A percentile compares a stretch with the other conserved stretches of the same genome.
These are phyloP conservation scores for Lentinus tigrinus DNA, from an alignment of 768 basidiomycete genomes.

Conservation along the genomic window DNA sequence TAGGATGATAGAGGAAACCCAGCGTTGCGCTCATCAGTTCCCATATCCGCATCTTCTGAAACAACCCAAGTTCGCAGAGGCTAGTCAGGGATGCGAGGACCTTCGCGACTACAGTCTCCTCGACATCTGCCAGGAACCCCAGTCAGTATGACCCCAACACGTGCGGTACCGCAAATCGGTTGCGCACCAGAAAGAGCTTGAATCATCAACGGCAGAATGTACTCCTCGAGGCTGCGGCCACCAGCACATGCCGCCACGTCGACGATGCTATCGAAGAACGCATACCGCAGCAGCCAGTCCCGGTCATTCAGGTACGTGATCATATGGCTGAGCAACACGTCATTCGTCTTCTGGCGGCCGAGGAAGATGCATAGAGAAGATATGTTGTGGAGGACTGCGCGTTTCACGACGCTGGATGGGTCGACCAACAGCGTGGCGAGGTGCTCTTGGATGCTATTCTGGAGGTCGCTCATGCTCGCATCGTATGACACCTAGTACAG, in stretches of 20 bases:
- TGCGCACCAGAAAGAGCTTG: conserved; percentile 84
- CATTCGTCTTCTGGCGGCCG: conserved; percentile 90
- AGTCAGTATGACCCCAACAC: conserved; percentile 2
- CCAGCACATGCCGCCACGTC: conserved; percentile 95
- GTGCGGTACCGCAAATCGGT: not conserved
- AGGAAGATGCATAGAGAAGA: conserved; percentile 91
- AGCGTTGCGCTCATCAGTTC: conserved; percentile 87
- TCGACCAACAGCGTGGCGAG: conserved; percentile 86
- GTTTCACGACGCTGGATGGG: conserved; percentile 84
- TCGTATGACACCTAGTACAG: conserved; percentile 82
- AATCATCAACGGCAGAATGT: conserved; percentile 94
- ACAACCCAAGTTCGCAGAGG: conserved; percentile 84
- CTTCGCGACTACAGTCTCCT: conserved; percentile 90
- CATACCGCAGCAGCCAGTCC: conserved; percentile 88
- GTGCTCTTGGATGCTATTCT: conserved; percentile 82
- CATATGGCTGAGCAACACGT: conserved; percentile 88
- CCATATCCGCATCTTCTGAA: conserved; percentile 96
- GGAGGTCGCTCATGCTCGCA: conserved; percentile 80
- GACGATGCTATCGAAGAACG: conserved; percentile 95
- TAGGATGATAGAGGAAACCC: conserved; percentile 93
- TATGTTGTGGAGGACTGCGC: conserved; percentile 85
- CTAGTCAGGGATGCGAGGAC: conserved; percentile 87
- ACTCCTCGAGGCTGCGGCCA: conserved; percentile 88
- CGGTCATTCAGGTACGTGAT: conserved; percentile 84
- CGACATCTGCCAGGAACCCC: conserved; percentile 62